These are phyloP conservation scores for Samsoniella hepiali DNA, from an alignment of 2,329 filamentous ascomycete species.

Conservation along the genomic window DNA sequence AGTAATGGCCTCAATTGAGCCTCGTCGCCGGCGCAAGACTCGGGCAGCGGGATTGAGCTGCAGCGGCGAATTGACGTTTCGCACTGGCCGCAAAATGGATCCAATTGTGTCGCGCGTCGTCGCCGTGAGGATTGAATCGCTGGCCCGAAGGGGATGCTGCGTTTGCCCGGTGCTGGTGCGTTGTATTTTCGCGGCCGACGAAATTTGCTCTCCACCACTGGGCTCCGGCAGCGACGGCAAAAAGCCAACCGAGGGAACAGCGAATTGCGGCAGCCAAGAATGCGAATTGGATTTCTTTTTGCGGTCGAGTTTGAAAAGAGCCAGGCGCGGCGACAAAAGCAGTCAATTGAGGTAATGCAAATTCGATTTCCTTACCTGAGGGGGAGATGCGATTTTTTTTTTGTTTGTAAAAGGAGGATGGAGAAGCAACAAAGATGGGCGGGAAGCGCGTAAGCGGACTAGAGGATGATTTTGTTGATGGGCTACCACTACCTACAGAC, in stretches of 20 bases:
- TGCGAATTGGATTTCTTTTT: not conserved
- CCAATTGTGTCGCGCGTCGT: conserved; percentile 1
- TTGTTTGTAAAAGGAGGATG: conserved; percentile 20
- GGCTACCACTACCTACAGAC: no score
- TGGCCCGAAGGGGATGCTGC: not conserved
- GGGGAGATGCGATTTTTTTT: conserved; percentile 13
- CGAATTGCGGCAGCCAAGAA: not conserved
- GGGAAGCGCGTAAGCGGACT: conserved; percentile 25
- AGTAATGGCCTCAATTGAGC: conserved; percentile 7
- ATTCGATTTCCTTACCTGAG: conserved; percentile 18
- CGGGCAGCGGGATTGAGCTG: not conserved
- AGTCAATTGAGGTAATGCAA: not conserved
- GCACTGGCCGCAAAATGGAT: not conserved
- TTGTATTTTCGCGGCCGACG: conserved; percentile 3
- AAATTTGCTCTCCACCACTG: conserved; percentile 7
- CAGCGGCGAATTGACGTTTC: not conserved
- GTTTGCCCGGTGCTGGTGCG: not conserved
- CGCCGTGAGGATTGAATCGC: not conserved
- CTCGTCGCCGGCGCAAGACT: not conserved
- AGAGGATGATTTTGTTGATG: conserved; percentile 27
- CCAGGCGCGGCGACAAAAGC: not conserved
- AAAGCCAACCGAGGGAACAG: not conserved
- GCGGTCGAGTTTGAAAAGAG: not conserved
- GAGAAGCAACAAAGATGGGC: conserved; percentile 20
- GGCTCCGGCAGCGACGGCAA: not conserved